These are phyloP conservation scores for Colletotrichum chlorophyti DNA, from an alignment of 2,329 filamentous ascomycete genomes.

Conservation along the genomic window DNA sequence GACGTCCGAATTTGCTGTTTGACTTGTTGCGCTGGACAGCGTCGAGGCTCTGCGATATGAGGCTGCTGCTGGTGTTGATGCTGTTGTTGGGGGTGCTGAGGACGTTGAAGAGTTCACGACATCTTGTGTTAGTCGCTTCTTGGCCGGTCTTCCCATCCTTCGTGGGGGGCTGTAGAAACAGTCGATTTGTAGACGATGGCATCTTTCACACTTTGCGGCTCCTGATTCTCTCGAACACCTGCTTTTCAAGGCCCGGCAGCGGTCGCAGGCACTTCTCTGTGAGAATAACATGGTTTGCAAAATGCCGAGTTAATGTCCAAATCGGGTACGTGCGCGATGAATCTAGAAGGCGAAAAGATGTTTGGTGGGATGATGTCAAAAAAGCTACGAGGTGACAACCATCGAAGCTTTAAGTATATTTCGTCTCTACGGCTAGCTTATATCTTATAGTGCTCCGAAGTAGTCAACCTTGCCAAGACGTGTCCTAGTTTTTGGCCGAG, in stretches of 20 bases:
- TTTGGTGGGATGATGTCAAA: neutral
- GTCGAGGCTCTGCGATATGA: conserved; percentile 14
- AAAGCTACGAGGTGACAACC: neutral
- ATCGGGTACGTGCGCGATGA: neutral
- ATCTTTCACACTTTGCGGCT: conserved; percentile 23
- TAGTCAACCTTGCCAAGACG: conserved; percentile 5
- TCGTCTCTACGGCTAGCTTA: too few species aligned
- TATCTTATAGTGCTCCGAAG: neutral
- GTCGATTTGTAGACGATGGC: conserved; percentile 24
- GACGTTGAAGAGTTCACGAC: too few species aligned
- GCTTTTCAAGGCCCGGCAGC: conserved; percentile 27
- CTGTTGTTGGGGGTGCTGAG: neutral
- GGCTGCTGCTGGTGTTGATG: neutral
- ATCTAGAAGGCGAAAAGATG: neutral
- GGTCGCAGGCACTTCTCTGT: conserved; percentile 27
- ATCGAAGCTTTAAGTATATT: conserved; percentile 17
- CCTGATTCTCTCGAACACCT: conserved; percentile 20
- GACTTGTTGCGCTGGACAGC: conserved; percentile 12
- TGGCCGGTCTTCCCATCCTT: conserved; percentile 22
- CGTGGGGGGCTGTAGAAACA: conserved; percentile 25
- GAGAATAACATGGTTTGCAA: conserved; percentile 24
- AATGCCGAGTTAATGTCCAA: too few species aligned
- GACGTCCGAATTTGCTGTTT: conserved; percentile 1
- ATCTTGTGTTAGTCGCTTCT: conserved; percentile 20
- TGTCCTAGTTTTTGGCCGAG: neutral